These are phyloP conservation scores for Coemansia sp. DNA, from an alignment of 192 early-diverging fungal species.

Conservation along the genomic window DNA sequence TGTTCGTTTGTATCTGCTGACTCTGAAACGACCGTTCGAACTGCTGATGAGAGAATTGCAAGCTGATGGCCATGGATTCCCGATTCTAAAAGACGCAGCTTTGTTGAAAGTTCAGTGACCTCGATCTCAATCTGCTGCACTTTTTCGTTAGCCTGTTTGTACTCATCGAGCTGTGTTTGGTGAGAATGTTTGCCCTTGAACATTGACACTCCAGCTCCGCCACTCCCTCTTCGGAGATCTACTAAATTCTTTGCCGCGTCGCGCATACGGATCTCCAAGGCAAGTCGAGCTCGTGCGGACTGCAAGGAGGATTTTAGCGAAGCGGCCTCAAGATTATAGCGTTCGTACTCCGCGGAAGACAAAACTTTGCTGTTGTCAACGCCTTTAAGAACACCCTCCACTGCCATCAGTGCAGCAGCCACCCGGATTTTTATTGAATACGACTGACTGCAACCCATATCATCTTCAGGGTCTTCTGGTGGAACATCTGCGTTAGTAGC, in stretches of 20 bases:
- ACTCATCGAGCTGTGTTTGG: conserved; percentile 33
- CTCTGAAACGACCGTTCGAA: conserved; percentile 30
- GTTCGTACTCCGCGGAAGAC: conserved; percentile 31
- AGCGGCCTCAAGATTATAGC: conserved; percentile 25
- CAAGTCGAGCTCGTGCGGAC: conserved; percentile 24
- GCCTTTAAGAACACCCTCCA: conserved; percentile 17
- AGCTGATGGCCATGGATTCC: conserved; percentile 43
- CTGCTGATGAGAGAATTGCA: conserved; percentile 34
- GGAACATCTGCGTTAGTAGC: conserved; percentile 4
- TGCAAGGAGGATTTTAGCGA: conserved; percentile 27
- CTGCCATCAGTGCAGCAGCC: conserved; percentile 11
- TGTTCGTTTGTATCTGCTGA: conserved; percentile 8
- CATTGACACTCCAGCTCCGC: conserved; percentile 22
- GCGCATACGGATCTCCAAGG: conserved; percentile 26
- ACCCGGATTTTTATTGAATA: background rate
- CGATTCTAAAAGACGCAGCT: conserved; percentile 28
- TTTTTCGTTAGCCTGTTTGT: conserved; percentile 18
- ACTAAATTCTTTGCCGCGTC: conserved; percentile 35
- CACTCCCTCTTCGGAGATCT: conserved; percentile 14
- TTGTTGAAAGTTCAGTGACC: conserved; percentile 24
- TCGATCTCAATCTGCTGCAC: conserved; percentile 38
- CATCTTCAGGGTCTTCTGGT: background rate
- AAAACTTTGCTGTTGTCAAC: conserved; percentile 17
- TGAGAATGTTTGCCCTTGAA: conserved; percentile 35
- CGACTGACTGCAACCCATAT: background rate